Evolutionary conservation across 257 asterid species (phyloP).

Genomic region (Agastache rugosa): DNA sequence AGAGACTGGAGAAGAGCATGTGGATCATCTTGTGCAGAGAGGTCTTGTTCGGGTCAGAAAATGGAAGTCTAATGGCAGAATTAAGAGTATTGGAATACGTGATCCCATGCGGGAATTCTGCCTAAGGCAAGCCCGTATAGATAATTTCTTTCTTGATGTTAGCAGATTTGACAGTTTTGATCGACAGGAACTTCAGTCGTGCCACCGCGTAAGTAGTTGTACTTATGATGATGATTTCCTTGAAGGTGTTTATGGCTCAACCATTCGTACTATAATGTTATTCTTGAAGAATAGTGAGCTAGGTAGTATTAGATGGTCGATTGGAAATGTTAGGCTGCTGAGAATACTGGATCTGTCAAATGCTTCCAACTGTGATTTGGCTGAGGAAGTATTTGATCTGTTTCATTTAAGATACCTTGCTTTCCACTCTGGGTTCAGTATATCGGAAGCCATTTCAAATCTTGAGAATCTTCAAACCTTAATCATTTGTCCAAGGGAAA

Average conservation of each 20-base stretch:
- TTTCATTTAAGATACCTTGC: constrained; percentile 5
- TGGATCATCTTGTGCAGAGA: neutral
- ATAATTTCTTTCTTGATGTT: neutral
- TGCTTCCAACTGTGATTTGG: neutral
- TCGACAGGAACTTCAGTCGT: neutral
- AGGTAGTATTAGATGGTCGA: too few species aligned
- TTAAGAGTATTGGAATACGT: neutral
- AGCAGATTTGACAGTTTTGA: neutral
- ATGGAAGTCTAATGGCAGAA: neutral
- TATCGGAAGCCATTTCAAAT: neutral
- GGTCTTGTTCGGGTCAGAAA: neutral
- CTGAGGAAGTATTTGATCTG: neutral
- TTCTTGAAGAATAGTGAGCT: too few species aligned
- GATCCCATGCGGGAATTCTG: neutral
- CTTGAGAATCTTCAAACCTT: constrained; percentile 28
- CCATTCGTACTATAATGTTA: neutral
- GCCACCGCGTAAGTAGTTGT: neutral
- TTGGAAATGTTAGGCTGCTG: neutral
- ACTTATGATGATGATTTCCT: neutral
- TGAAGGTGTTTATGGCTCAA: neutral
- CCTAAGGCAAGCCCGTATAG: neutral
- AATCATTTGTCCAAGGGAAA: neutral
- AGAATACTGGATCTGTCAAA: neutral
- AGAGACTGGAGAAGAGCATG: neutral
- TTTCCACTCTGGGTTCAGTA: neutral